Conservation (phyloP, 176 grass and related monocot genomes). For the Pontederia paniculata region DNA sequence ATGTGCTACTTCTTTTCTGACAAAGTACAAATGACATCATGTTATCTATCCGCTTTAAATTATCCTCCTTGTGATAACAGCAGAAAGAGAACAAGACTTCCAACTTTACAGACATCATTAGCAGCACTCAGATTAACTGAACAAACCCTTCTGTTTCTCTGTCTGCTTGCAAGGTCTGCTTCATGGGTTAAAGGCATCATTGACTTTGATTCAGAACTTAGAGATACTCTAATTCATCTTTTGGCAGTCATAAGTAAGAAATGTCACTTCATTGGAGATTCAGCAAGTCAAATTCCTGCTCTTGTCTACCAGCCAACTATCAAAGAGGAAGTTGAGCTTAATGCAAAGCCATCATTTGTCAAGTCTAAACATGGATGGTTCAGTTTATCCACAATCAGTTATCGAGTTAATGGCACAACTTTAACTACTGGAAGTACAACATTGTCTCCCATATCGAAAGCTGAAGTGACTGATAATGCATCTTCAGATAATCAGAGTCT, state of each 20-base stretch:
- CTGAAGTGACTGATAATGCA: conserved; percentile 28
- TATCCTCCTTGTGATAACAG: conserved; percentile 32
- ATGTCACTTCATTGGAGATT: conserved; percentile 27
- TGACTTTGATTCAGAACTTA: conserved; percentile 63
- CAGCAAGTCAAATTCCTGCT: conserved; percentile 19
- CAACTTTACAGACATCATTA: conserved; percentile 51
- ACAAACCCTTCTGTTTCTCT: conserved; percentile 60
- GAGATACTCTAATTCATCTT: conserved; percentile 69
- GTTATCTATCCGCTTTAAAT: conserved; percentile 66
- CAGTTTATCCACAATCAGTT: conserved; percentile 24
- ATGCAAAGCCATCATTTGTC: conserved; percentile 40
- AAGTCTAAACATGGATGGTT: conserved; percentile 76
- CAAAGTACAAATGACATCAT: conserved; percentile 50
- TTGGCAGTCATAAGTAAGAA: conserved; percentile 87
- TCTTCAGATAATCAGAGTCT: conserved; percentile 34
- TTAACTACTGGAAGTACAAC: conserved; percentile 21
- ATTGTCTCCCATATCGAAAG: conserved; percentile 21
- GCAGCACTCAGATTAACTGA: conserved; percentile 56
- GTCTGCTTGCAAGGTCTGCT: conserved; percentile 54
- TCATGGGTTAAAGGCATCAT: conserved; percentile 33
- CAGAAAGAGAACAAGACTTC: conserved; percentile 39
- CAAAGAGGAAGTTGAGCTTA: conserved; percentile 56
- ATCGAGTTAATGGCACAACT: conserved; percentile 17
- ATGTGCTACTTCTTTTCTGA: conserved; percentile 50
- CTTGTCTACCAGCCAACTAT: conserved; percentile 44